A percentile compares a stretch with the other conserved stretches of the same genome.
Evolutionary conservation across 441 rosid species (phyloP).

Genomic region (Pelargonium australe): DNA sequence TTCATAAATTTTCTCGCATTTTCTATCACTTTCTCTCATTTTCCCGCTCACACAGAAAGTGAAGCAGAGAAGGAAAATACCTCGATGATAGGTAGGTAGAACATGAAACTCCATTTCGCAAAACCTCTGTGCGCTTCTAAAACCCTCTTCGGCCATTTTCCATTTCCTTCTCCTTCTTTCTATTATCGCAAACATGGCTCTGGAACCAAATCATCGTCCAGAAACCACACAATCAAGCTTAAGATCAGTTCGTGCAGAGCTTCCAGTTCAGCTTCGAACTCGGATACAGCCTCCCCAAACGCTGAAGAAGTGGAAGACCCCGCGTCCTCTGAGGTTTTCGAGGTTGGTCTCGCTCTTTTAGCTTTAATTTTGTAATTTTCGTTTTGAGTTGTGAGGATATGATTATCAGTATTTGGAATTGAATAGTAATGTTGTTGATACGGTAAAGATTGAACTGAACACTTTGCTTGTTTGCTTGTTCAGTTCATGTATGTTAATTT

Average conservation of each 20-base stretch:
- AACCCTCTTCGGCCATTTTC: neutral
- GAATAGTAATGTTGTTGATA: too few species aligned
- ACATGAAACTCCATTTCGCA: neutral
- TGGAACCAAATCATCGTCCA: neutral
- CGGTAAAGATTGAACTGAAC: too few species aligned
- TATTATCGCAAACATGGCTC: neutral
- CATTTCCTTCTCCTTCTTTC: constrained; percentile 2
- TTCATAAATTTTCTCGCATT: neutral
- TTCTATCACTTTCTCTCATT: constrained; percentile 2
- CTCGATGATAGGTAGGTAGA: neutral
- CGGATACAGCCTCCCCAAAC: neutral
- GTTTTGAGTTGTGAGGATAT: neutral
- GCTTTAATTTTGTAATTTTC: neutral
- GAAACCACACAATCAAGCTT: constrained; percentile 3
- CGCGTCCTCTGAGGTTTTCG: constrained; percentile 1
- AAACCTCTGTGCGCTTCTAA: neutral
- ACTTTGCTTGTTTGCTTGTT: too few species aligned
- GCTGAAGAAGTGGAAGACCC: neutral
- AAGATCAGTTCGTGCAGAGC: neutral
- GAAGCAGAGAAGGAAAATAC: neutral
- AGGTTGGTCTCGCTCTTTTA: constrained; percentile 4
- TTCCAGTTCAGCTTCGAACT: neutral
- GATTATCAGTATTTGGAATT: neutral
- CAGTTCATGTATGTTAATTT: too few species aligned
- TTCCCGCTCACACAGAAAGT: constrained; percentile 7